Evolutionary conservation across 345 rosid genomes (phyloP), one percentile per base, ranked within the genome.

Genomic region (Clausena lansium): DNA sequence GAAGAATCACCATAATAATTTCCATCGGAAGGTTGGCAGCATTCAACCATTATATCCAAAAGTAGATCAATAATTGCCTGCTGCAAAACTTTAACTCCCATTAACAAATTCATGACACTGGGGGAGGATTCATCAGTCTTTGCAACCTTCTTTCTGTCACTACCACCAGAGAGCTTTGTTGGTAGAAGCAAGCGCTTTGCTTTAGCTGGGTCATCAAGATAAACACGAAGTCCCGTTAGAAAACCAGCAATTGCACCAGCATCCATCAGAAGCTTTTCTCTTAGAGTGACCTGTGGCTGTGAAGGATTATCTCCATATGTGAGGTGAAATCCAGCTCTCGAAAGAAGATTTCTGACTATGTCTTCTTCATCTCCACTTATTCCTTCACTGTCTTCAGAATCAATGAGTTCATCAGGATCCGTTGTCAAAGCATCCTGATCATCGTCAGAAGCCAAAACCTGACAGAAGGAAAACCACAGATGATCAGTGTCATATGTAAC

Each of bases 231-330:
- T 41, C 98, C 94, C 25, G 98, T 91, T 78, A 97, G 88, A 88
- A 97, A 97, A 83, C 99, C 98, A 69, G 99, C 97, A 82, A 97
- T 93, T 32, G 99, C 98, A 68, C 99, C 97, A 57, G 99, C 99
- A 85, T 97, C 99, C 98, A 94, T 97, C 74, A 97, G 85, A 86
- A 94, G 98, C 88, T 94, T 97, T 84, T 92, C 97, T 67, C 93
- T 85, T 77, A 92, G 84, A 24, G 93, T 92, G 72, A 92, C 92
- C 87, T 94, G 97, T 63, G 98, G 98, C 67, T 93, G 93, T 72
- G 97, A 93, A 82, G 88, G 84, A 88, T 92, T 94, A 79, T 97
- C 99, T 67, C 97, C 96, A 81, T 90, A 94, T 8, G 96, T 85
- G 76, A 97, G 93, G 84, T 94, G 99, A 84, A 97, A 93, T 68